Evolutionary conservation across 768 basidiomycete genomes (phyloP).

Genomic region (Hydnomerulius pinastri): DNA sequence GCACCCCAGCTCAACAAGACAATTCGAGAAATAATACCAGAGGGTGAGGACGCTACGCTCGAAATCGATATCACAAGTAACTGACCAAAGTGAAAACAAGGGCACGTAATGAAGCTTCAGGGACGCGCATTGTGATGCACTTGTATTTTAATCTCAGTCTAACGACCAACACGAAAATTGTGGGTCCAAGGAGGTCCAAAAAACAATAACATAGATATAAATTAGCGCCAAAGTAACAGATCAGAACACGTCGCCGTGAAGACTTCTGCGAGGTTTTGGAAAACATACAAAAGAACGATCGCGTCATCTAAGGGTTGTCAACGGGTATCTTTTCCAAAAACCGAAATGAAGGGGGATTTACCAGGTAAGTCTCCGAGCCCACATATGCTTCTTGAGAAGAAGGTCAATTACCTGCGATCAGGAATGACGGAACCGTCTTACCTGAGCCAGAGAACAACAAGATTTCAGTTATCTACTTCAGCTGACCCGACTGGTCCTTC

Average conservation of each 20-base stretch:
- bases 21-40: background rate
- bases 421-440: background rate
- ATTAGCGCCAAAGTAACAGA: background rate
- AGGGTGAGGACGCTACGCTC: background rate
- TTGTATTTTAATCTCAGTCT: slow-evolving; percentile 1
- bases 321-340: background rate
- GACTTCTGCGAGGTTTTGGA: background rate
- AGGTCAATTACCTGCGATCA: no score
- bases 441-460: background rate
- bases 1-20: background rate
- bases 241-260: background rate
- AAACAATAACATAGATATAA: slow-evolving; percentile 5
- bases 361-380: no score
- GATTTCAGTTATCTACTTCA: background rate
- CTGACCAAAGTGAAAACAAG: background rate
- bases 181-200: slow-evolving; percentile 1
- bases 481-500: background rate
- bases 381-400: no score
- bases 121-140: background rate
- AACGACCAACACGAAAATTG: background rate
- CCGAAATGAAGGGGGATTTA: background rate
- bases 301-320: background rate
- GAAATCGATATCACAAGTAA: background rate
- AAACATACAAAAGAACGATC: background rate
- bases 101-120: background rate